Evolutionary conservation across 139 green algal genomes (phyloP).

Genomic region (Coccomyxa sp.): DNA sequence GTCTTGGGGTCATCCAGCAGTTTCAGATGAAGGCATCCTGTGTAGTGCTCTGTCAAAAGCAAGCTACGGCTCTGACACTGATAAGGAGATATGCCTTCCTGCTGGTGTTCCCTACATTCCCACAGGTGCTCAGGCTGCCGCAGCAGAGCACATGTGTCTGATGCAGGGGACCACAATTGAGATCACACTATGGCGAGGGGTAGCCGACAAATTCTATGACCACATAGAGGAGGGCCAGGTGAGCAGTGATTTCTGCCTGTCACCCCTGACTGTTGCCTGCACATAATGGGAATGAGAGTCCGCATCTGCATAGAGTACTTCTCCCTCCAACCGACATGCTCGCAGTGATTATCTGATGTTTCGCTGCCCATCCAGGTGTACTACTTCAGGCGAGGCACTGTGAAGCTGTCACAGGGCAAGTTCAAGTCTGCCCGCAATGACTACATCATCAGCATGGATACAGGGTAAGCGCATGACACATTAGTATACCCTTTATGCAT

Average conservation of each 20-base stretch:
- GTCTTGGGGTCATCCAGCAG: neutral
- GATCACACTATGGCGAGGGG: slow-evolving; percentile 75
- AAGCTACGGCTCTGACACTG: no score
- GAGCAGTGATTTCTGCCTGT: neutral
- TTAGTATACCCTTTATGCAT: no score
- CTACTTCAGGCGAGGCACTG: slow-evolving; percentile 45
- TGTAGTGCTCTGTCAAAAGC: no score
- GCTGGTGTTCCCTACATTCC: no score
- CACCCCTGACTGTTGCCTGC: neutral
- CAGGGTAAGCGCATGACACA: slow-evolving; percentile 37
- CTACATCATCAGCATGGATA: slow-evolving; percentile 73
- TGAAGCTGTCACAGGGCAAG: slow-evolving; percentile 74
- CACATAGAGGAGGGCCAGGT: slow-evolving; percentile 39
- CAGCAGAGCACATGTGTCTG: neutral
- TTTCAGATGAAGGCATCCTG: no score
- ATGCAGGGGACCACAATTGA: slow-evolving; percentile 69
- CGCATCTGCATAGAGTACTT: no score
- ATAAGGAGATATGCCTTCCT: no score
- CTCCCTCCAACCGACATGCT: no score
- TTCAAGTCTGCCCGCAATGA: slow-evolving; percentile 66
- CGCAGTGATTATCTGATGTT: no score
- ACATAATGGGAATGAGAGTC: neutral
- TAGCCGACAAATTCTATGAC: slow-evolving; percentile 36
- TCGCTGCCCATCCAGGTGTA: slow-evolving; percentile 54
- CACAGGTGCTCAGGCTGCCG: no score